Evolutionary conservation across 768 basidiomycete species (phyloP).

Genomic region (Lactarius psammicola): DNA sequence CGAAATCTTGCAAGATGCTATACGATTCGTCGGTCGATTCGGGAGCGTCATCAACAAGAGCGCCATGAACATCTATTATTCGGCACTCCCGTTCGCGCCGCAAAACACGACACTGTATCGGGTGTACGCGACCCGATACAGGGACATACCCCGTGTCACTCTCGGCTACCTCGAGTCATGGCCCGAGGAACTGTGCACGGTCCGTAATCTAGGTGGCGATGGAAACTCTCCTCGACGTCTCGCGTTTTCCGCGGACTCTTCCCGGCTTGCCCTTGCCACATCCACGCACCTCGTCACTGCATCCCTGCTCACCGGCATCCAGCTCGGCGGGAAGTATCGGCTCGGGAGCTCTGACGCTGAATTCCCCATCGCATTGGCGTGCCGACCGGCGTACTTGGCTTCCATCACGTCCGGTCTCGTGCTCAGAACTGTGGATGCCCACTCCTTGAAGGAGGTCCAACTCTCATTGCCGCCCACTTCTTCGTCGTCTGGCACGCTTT

Average conservation of each 20-base stretch:
- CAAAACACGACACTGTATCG: constrained; percentile 21
- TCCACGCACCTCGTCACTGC: constrained; percentile 17
- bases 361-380: constrained; percentile 19
- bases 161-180: constrained; percentile 31
- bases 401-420: constrained; percentile 19
- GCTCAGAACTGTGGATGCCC: constrained; percentile 14
- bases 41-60: constrained; percentile 19
- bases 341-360: background rate
- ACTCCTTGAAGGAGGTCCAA: constrained; percentile 12
- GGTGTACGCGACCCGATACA: constrained; percentile 19
- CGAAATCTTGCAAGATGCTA: constrained; percentile 21
- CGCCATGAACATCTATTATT: constrained; percentile 18
- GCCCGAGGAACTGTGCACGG: constrained; percentile 24
- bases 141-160: constrained; percentile 29
- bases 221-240: constrained; percentile 9
- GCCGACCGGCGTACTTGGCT: constrained; percentile 1
- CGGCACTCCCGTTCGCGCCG: constrained; percentile 19
- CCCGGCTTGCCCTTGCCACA: constrained; percentile 9
- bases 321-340: constrained; percentile 17
- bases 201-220: constrained; percentile 15
- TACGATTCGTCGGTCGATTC: constrained; percentile 18
- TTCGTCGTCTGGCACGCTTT: background rate
- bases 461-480: constrained; percentile 8
- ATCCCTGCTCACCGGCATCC: constrained; percentile 13
- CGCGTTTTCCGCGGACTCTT: constrained; percentile 16